A percentile compares a stretch with the other conserved stretches of the same genome.
These are phyloP conservation scores for Aegilops bicornis DNA, from an alignment of 176 grass and related monocot genomes.

Conservation along the genomic window DNA sequence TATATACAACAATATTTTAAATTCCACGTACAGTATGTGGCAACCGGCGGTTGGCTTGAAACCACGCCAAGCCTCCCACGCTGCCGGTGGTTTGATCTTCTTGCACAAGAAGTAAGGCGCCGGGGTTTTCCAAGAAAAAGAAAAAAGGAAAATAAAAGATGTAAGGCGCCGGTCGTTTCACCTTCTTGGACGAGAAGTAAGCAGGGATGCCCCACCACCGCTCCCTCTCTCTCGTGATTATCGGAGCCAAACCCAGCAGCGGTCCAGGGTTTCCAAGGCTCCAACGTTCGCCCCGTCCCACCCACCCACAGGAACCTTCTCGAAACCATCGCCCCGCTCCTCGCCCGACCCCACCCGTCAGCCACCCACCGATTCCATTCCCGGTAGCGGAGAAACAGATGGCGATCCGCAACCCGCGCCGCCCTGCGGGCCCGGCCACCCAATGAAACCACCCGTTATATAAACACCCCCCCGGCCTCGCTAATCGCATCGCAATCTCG, in stretches of 20 bases:
- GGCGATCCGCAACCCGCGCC: conserved; percentile 25
- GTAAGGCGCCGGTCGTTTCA: not conserved
- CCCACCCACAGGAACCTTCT: conserved; percentile 19
- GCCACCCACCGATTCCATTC: not conserved
- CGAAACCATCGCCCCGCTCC: not conserved
- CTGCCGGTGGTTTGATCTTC: not conserved
- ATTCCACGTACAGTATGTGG: too few relatives aligned
- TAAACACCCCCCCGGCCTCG: not conserved
- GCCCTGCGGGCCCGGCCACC: not conserved
- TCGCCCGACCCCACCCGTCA: not conserved
- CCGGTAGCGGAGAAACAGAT: not conserved
- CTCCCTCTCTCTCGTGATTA: not conserved
- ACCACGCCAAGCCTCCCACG: not conserved
- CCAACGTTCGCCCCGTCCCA: not conserved
- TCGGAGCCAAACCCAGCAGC: conserved; percentile 22
- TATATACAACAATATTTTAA: too few relatives aligned
- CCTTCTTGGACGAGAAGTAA: conserved; percentile 26
- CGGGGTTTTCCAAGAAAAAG: too few relatives aligned
- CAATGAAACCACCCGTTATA: not conserved
- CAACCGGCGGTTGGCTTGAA: not conserved
- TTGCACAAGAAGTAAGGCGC: not conserved
- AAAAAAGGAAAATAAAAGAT: too few relatives aligned
- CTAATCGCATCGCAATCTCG: conserved; percentile 21
- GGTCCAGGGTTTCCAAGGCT: conserved; percentile 25
- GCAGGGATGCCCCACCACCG: not conserved